Base-by-base conservation (phyloP, 2,329 filamentous ascomycete species). In the Exserohilum turcica region DNA sequence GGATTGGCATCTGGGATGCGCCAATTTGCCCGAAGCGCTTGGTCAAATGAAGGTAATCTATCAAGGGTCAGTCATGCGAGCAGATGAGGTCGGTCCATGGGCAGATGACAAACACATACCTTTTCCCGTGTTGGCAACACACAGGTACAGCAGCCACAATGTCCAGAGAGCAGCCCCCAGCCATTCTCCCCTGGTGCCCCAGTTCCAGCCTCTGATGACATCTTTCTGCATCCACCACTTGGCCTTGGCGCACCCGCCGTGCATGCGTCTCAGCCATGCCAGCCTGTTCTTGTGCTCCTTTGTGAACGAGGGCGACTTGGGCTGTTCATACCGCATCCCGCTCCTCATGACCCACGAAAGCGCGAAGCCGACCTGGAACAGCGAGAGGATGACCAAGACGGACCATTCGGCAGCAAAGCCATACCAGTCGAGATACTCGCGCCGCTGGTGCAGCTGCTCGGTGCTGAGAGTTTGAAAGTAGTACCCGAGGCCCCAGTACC, bases 21-120 rank as follows among this genome's bases (percentile, higher is more conserved):
- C 77, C 83, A 43, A 86, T 77, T 40, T 84, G 82, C 15, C 82
- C 84, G 47, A 87, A 78, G 5, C 84, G 80, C 71, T 86, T 86
- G 19, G 85, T 86, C 19, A 87, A 72, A 67, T 87, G 85, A 27
- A 86, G 76, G 51, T 86, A 87, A 68, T 87, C 84, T 85, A 44
- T 3, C 2, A 27, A 5, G 24, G 21, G 31, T 59, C 18, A 54
- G 46, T 35, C 21, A 16, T 4, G 44, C 5, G 10, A 32, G 16
- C 21, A 15, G n/a, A 18, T 18, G 10, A 15, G 6, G 19, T 10
- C 24, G 24, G 18, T n/a, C n/a, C n/a, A n/a, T 15, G n/a, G 5
- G 3, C 5, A 13, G n/a, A 2, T 43, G 64, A n/a, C 79, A 29
- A 29, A 29, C 16, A 36, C 32, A 56, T 74, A 85, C 83, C 83